Evolutionary conservation across 2,329 filamentous ascomycete genomes (phyloP).

Genomic region (Trichoderma sp.): DNA sequence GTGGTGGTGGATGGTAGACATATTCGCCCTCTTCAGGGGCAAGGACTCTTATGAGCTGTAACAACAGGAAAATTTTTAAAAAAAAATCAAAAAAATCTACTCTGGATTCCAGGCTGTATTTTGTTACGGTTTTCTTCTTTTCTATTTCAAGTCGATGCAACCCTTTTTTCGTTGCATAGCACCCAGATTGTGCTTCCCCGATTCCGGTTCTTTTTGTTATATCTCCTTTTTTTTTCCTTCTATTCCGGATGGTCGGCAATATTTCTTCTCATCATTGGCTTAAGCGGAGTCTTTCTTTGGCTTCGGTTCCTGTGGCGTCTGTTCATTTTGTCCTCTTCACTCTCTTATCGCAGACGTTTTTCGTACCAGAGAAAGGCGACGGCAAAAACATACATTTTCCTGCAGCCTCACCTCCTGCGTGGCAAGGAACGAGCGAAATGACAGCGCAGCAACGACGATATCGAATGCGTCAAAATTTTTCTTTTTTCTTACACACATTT

Average conservation of each 20-base stretch:
- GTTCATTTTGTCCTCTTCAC: constrained; percentile 2
- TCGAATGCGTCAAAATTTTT: constrained; percentile 22
- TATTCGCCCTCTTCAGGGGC: constrained; percentile 1
- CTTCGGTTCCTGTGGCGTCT: constrained; percentile 21
- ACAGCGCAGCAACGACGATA: constrained; percentile 16
- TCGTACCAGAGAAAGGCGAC: neutral
- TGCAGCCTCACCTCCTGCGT: constrained; percentile 15
- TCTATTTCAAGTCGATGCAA: constrained; percentile 16
- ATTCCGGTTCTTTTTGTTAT: constrained; percentile 29
- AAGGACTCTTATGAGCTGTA: neutral
- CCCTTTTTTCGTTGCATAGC: constrained; percentile 11
- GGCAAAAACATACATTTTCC: neutral
- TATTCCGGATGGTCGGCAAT: constrained; percentile 35
- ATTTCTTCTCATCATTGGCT: constrained; percentile 32
- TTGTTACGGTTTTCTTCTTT: constrained; percentile 17
- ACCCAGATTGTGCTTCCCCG: constrained; percentile 31
- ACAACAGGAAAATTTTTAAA: neutral
- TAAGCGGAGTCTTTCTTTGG: constrained; percentile 36
- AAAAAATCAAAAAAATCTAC: neutral
- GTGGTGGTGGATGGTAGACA: constrained; percentile 20
- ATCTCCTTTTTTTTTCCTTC: constrained; percentile 33
- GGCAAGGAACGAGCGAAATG: constrained; percentile 20
- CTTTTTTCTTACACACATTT: constrained; percentile 29
- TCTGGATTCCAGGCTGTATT: constrained; percentile 7
- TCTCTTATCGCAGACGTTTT: constrained; percentile 3